Percentiles rank a stretch among this genome's conserved stretches.
These are phyloP conservation scores for Stentor coeruleus DNA, from an alignment of 73 alveolate genomes.

Conservation along the genomic window DNA sequence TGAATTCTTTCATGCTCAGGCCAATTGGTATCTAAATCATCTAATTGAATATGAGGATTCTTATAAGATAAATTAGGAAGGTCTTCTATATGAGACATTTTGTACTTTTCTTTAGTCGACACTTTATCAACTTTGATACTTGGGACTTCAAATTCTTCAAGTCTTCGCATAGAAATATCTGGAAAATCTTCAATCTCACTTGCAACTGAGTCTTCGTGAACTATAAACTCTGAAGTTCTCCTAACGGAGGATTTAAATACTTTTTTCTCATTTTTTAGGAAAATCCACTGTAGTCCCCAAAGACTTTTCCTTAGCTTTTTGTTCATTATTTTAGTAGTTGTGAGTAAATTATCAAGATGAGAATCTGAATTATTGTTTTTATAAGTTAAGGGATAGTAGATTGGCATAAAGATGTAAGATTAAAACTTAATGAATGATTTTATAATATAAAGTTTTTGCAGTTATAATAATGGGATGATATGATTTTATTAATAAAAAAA, in stretches of 20 bases:
- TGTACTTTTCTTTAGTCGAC: not conserved
- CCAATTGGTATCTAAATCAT: not conserved
- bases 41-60: not conserved
- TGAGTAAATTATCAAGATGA: no score
- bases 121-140: not conserved
- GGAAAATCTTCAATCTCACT: conserved; percentile 3
- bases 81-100: conserved; percentile 2
- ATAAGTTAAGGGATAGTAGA: not conserved
- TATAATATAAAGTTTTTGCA: no score
- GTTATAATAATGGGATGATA: no score
- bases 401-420: not conserved
- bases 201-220: not conserved
- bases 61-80: not conserved
- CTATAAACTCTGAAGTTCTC: not conserved
- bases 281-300: not conserved
- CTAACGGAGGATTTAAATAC: not conserved
- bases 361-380: not conserved
- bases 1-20: not conserved
- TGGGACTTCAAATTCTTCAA: not conserved
- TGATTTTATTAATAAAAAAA: no score
- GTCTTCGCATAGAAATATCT: not conserved
- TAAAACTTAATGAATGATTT: no score
- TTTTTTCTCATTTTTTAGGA: not conserved
- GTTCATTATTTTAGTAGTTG: no score
- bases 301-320: not conserved